A percentile compares a stretch with the other conserved stretches of the same genome.
Evolutionary conservation across 306 rosid genomes (phyloP).

Genomic region (Gynostemma pentaphyllum): DNA sequence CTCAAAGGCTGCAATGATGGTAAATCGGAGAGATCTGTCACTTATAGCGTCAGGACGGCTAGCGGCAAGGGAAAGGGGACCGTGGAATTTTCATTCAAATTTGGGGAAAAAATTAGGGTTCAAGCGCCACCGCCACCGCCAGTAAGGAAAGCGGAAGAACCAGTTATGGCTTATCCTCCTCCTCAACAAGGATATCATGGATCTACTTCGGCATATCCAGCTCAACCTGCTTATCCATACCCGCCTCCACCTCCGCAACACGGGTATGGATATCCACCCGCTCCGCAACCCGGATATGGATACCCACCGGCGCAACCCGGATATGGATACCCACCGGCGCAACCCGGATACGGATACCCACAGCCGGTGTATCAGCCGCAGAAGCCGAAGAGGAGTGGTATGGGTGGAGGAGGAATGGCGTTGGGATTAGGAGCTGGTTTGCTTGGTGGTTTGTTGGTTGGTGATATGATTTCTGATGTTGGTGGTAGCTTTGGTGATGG

Average conservation of each 20-base stretch:
- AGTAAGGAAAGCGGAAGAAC: neutral
- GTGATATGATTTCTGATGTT: conserved; percentile 20
- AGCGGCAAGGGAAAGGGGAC: too few species aligned
- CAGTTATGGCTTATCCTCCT: neutral
- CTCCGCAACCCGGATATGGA: too few species aligned
- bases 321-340: too few species aligned
- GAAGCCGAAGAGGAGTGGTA: conserved; percentile 14
- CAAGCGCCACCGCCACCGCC: neutral
- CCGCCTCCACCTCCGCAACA: conserved; percentile 8
- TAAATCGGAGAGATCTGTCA: neutral
- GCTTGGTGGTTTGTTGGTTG: conserved; percentile 29
- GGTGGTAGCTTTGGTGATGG: neutral
- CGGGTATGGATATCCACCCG: conserved; percentile 13
- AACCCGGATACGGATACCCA: too few species aligned
- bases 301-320: too few species aligned
- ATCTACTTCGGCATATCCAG: neutral
- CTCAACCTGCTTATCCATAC: neutral
- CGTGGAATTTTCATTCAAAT: too few species aligned
- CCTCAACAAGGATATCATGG: neutral
- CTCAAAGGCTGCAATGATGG: neutral
- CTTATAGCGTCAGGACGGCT: too few species aligned
- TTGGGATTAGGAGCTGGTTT: conserved; percentile 27
- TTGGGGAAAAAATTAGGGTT: too few species aligned
- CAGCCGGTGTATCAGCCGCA: neutral
- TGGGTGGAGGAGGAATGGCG: conserved; percentile 4